phyloP scores from a whole-genome alignment of 2,329 filamentous ascomycete species.

The Colletotrichum brevisporum region DNA sequence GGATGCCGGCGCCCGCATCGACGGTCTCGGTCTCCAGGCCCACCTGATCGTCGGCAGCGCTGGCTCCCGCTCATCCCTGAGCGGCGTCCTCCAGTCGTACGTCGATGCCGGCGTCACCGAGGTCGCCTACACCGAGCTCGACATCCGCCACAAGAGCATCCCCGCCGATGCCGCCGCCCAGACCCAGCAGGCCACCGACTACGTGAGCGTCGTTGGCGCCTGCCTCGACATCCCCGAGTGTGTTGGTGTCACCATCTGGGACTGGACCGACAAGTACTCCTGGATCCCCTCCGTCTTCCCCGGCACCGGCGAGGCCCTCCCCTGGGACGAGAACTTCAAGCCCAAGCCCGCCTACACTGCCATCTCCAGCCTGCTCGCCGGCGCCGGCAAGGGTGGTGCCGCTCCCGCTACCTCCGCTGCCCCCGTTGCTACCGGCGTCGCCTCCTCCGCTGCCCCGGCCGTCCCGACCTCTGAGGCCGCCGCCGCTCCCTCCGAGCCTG shows the following conservation, averaged over 20 bases:
- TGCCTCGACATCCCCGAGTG: constrained; percentile 50
- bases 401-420: constrained; percentile 10
- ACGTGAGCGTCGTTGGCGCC: constrained; percentile 51
- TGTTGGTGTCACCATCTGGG: constrained; percentile 57
- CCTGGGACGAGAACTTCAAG: constrained; percentile 53
- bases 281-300: constrained; percentile 56
- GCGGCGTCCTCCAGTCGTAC: constrained; percentile 64
- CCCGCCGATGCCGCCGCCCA: constrained; percentile 56
- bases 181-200: constrained; percentile 61
- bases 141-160: constrained; percentile 61
- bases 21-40: constrained; percentile 66
- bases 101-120: constrained; percentile 62
- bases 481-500: constrained; percentile 23
- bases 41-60: constrained; percentile 63
- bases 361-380: constrained; percentile 53
- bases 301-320: constrained; percentile 54
- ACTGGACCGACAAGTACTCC: constrained; percentile 54
- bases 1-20: constrained; percentile 60
- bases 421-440: not conserved
- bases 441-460: not conserved
- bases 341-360: constrained; percentile 58
- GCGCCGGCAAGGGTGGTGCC: constrained; percentile 38
- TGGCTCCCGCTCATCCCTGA: constrained; percentile 56
- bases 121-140: constrained; percentile 64
- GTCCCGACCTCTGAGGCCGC: constrained; percentile 4